Evolutionary conservation across 2,329 filamentous ascomycete species (phyloP), one percentile per base, ranked within the genome.

Genomic region (Cercospora brassicicola): DNA sequence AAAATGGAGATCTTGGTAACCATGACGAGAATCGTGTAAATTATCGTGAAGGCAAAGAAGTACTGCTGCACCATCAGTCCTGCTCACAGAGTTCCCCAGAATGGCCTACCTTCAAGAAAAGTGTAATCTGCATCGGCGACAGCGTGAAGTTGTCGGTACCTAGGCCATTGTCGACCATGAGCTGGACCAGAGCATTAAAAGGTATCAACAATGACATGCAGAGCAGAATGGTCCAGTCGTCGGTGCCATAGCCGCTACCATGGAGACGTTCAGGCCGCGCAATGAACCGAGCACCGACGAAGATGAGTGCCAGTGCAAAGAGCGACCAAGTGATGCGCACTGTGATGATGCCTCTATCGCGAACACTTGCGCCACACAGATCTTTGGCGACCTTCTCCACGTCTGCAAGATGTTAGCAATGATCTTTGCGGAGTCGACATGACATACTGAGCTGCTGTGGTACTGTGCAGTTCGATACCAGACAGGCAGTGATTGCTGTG

Each of bases 21-120:
- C 67, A 72, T 67, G 15, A 72, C 65, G 8, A 72, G 36, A 10
- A 69, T 51, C 2, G 66, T 67, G 67, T 72, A 72, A 5, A 72
- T 33, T 45, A 72, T 72, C 7, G 68, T 66, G 57, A 72, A 72
- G 13, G 67, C 65, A 59, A 69, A 72, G 61, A 72, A 72, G 60
- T 69, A 53, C 71, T 72, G 13, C 4, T 0, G 3, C 4, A 2
- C n/a, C 11, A 39, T 69, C n/a, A 69, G 62, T 31, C 23, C 6
- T 3, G 13, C 26, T 15, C 23, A n/a, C 11, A 9, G 20, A n/a
- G 51, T 36, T 10, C n/a, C 20, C 31, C 9, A 20, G 9, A 13
- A 9, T 1, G 13, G 23, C 64, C 39, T n/a, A 72, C 71, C 65
- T 68, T 51, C 15, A 72, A 45, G 55, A 71, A 67, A 7, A 59